phyloP scores from a whole-genome alignment of 2,329 filamentous ascomycete species.

The Arthrobotrys iridis region DNA sequence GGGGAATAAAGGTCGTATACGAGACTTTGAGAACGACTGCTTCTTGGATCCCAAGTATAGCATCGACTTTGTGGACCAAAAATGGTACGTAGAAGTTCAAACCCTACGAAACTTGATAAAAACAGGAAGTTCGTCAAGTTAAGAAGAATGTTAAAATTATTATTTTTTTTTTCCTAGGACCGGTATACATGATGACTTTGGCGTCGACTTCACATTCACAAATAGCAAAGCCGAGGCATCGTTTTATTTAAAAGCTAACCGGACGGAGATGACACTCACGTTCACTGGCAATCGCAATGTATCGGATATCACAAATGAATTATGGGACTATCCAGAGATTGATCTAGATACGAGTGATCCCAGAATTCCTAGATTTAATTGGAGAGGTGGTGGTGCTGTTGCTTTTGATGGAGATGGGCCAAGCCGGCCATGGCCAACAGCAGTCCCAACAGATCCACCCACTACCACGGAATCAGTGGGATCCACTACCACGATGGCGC shows the following conservation, averaged over 20 bases:
- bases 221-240: conserved; percentile 6
- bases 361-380: neutral
- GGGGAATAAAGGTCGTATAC: neutral
- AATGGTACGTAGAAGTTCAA: neutral
- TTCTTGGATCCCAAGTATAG: neutral
- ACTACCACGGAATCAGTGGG: neutral
- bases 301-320: neutral
- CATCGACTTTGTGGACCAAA: neutral
- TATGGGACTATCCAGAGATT: conserved; percentile 9
- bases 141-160: too few species aligned
- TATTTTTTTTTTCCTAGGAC: too few species aligned
- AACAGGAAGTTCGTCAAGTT: too few species aligned
- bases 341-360: conserved; percentile 11
- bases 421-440: neutral
- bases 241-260: conserved; percentile 18
- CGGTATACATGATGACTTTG: conserved; percentile 17
- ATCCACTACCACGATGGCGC: neutral
- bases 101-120: too few species aligned
- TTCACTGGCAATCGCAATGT: conserved; percentile 7
- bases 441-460: neutral
- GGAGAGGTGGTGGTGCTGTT: conserved; percentile 5
- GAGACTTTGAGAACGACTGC: neutral
- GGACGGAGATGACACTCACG: conserved; percentile 13
- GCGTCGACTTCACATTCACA: conserved; percentile 7
- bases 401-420: neutral